phyloP scores from a whole-genome alignment of 176 grass and related monocot genomes.

The Zoysia japonica region DNA sequence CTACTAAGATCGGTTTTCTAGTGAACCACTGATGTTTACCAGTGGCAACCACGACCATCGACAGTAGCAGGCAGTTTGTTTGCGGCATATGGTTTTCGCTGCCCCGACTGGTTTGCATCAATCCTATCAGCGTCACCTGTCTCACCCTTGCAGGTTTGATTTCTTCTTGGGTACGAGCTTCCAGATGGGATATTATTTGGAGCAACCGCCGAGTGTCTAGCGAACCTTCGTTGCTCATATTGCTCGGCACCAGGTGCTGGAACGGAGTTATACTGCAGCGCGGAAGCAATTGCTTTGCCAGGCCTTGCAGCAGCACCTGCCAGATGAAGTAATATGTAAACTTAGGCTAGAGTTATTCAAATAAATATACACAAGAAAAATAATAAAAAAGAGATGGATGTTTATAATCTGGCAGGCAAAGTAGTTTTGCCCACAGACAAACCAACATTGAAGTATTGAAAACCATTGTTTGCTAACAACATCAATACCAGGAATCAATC shows the following conservation, averaged over 20 bases:
- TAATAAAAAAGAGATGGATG: background rate
- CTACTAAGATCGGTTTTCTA: background rate
- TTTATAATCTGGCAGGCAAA: background rate
- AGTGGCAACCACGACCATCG: slow-evolving; percentile 59
- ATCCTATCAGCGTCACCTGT: slow-evolving; percentile 66
- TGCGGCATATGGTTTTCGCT: slow-evolving; percentile 58
- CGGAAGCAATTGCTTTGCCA: slow-evolving; percentile 61
- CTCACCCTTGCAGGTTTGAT: slow-evolving; percentile 75
- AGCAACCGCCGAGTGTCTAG: slow-evolving; percentile 47
- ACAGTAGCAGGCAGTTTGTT: slow-evolving; percentile 65
- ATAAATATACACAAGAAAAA: background rate
- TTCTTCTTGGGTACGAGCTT: slow-evolving; percentile 75
- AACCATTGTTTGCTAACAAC: background rate
- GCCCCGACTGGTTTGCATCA: slow-evolving; percentile 38
- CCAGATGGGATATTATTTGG: slow-evolving; percentile 59
- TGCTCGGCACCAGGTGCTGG: slow-evolving; percentile 39
- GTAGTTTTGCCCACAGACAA: background rate
- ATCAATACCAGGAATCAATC: background rate
- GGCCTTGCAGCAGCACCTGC: slow-evolving; percentile 57
- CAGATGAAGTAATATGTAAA: slow-evolving; percentile 29
- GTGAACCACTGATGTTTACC: slow-evolving; percentile 45
- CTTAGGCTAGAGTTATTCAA: slow-evolving; percentile 7
- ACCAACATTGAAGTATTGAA: background rate
- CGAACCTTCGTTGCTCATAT: slow-evolving; percentile 66
- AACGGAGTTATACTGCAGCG: slow-evolving; percentile 46